A percentile compares a stretch with the other conserved stretches of the same genome.
Conservation (phyloP, 2,329 filamentous ascomycete species). For the Scolecobasidium constrictum region DNA sequence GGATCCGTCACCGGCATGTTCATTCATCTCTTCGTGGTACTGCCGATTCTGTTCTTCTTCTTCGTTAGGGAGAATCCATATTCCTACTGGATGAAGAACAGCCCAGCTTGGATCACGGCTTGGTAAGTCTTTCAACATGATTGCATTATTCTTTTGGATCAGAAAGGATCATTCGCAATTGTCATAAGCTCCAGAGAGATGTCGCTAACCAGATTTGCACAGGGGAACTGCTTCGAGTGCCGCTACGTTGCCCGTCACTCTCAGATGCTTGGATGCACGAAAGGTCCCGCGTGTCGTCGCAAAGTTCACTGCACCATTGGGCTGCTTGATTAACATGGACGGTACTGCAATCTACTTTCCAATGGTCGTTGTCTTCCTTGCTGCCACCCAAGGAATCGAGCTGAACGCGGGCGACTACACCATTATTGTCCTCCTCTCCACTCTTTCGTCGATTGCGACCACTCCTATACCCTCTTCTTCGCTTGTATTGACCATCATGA, state of each 20-base stretch:
- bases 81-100: conserved; percentile 35
- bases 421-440: conserved; percentile 38
- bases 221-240: too few species aligned
- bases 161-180: too few species aligned
- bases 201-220: too few species aligned
- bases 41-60: conserved; percentile 32
- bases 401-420: conserved; percentile 37
- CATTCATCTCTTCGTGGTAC: conserved; percentile 35
- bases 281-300: conserved; percentile 32
- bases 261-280: conserved; percentile 26
- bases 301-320: conserved; percentile 38
- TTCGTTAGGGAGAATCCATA: conserved; percentile 38
- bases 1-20: conserved; percentile 35
- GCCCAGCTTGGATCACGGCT: conserved; percentile 42
- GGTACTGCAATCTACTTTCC: conserved; percentile 47
- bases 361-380: conserved; percentile 41
- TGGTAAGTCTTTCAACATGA: conserved; percentile 43
- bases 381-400: conserved; percentile 36
- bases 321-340: conserved; percentile 42
- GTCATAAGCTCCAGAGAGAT: too few species aligned
- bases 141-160: too few species aligned
- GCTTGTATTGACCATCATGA: conserved; percentile 42
- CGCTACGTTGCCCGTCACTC: too few species aligned
- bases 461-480: conserved; percentile 44
- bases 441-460: conserved; percentile 41